Evolutionary conservation across 495 filamentous ascomycete species (phyloP).

Genomic region (Elasticomyces elasticus): DNA sequence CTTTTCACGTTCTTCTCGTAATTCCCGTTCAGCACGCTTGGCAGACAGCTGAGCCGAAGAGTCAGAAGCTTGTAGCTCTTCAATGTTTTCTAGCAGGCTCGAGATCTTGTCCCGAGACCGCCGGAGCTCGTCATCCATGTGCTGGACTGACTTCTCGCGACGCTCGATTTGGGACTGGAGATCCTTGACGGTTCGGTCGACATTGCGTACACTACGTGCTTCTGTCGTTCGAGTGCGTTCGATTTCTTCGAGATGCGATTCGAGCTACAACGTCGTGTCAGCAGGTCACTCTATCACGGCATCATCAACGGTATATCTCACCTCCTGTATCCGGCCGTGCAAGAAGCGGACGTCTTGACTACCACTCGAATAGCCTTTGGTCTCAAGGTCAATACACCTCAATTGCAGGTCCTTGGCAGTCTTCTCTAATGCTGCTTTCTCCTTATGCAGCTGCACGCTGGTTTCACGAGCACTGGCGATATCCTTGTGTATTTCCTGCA

Average conservation of each 20-base stretch:
- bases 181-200: constrained; percentile 90
- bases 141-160: constrained; percentile 70
- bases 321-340: constrained; percentile 91
- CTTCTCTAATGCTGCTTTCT: constrained; percentile 87
- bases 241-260: constrained; percentile 79
- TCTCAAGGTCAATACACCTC: constrained; percentile 83
- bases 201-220: constrained; percentile 78
- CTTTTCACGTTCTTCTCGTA: constrained; percentile 83
- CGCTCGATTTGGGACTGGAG: constrained; percentile 87
- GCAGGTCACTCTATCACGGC: no score
- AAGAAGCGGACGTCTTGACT: constrained; percentile 94
- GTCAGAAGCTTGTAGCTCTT: constrained; percentile 83
- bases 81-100: constrained; percentile 77
- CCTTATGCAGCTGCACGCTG: constrained; percentile 76
- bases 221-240: constrained; percentile 67
- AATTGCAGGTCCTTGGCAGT: constrained; percentile 84
- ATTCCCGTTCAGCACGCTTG: constrained; percentile 77
- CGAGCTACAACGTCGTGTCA: constrained; percentile 68
- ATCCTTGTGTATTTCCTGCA: constrained; percentile 86
- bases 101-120: constrained; percentile 83
- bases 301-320: no score
- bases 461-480: constrained; percentile 81
- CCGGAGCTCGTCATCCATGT: constrained; percentile 70
- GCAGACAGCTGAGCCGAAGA: constrained; percentile 66
- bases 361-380: constrained; percentile 87